Evolutionary conservation across 2,329 filamentous ascomycete species (phyloP), one percentile per base, ranked within the genome.

Genomic region (Pseudogymnoascus sp.): DNA sequence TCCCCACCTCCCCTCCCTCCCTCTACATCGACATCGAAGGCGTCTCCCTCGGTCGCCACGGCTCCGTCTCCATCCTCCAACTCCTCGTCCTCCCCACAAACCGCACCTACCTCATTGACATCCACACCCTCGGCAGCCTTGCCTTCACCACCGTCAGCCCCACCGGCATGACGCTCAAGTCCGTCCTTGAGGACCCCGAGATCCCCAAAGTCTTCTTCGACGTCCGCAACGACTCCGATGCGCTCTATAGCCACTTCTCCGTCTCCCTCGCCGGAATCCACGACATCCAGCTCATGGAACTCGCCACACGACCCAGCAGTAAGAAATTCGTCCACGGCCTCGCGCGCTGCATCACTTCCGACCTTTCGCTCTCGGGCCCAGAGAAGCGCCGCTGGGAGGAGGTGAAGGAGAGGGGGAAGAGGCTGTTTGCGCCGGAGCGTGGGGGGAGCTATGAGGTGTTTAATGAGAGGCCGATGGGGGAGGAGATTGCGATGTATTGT

Each of bases 271-370:
- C 64, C 0, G 77, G 79, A 0, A 66, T 84, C 11, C 63, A 77
- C 2, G 81, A 86, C 64, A 60, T 86, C 0, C 81, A 86, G 66
- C 73, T 86, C 1, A 79, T 85, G 76, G 81, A 85, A 66, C 66
- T 78, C 3, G 80, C 76, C 0, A 67, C 68, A 0, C 69, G 76
- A 5, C 12, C 34, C n/a, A 0, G 14, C 14, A 14, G 37, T 1
- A 72, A 64, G 38, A 61, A 60, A 14, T 70, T 61, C 57, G 57
- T 79, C 1, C 65, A 62, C n/a, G 74, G 77, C 1, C 67, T 81
- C 1, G 68, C 66, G 2, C 74, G 69, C 58, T 79, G 77, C 59
- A 74, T 77, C 22, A 59, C 64, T 41, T 5, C 3, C 7, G 22
- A 28, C n/a, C 25, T 62, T 2, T 20, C 35, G 0, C 50, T 72